Conservation (phyloP, 2,329 filamentous ascomycete species). For the Paraphaeosphaeria sporulosa region DNA sequence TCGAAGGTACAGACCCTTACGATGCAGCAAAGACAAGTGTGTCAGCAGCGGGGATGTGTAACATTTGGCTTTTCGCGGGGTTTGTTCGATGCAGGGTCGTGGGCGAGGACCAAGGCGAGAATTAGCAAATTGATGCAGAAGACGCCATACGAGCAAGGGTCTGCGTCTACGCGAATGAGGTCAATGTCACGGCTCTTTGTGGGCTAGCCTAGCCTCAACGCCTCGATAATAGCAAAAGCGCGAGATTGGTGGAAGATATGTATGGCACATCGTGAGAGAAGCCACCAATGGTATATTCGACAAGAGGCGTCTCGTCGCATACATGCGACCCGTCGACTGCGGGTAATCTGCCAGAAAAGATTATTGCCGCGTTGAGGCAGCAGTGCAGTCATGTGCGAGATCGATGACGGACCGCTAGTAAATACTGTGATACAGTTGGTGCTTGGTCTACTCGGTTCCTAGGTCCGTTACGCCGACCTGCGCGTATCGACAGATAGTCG, state of each 20-base stretch:
- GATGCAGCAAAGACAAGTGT: neutral
- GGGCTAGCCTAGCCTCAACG: slow-evolving; percentile 8
- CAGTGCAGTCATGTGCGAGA: slow-evolving; percentile 4
- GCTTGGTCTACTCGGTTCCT: neutral
- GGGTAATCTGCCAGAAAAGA: no score
- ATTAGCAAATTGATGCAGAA: slow-evolving; percentile 13
- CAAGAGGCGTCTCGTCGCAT: neutral
- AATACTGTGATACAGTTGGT: neutral
- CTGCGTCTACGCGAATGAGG: slow-evolving; percentile 28
- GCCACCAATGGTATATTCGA: neutral
- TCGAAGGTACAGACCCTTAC: neutral
- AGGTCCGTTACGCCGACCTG: neutral
- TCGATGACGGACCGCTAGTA: neutral
- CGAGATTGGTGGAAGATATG: neutral
- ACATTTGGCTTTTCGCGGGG: neutral
- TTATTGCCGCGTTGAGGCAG: slow-evolving; percentile 16
- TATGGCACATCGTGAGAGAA: no score
- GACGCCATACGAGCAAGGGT: slow-evolving; percentile 14
- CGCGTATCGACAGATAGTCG: neutral
- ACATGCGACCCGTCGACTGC: neutral
- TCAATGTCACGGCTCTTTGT: slow-evolving; percentile 16
- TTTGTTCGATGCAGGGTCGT: slow-evolving; percentile 18
- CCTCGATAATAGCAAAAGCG: slow-evolving; percentile 1
- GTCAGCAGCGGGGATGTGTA: slow-evolving; percentile 9
- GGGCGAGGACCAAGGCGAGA: slow-evolving; percentile 2